phyloP scores from a whole-genome alignment of 75 land plant genomes.

The Sequoiadendron giganteum region DNA sequence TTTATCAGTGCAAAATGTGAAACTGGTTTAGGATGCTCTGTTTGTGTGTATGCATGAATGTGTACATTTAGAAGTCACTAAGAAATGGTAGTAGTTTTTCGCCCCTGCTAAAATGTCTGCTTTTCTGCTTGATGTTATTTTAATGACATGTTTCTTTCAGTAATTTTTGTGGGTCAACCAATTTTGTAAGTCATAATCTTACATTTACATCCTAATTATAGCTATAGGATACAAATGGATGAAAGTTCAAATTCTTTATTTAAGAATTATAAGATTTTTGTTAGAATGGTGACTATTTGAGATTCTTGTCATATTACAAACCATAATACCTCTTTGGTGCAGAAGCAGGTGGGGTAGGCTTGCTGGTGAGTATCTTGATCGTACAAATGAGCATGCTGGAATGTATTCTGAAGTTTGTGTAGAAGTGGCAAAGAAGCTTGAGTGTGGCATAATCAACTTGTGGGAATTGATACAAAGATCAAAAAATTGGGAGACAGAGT shows the following conservation, averaged over 20 bases:
- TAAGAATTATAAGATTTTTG: neutral
- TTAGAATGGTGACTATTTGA: neutral
- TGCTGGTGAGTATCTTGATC: constrained; percentile 28
- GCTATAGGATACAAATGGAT: neutral
- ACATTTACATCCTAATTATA: neutral
- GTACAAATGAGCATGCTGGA: constrained; percentile 37
- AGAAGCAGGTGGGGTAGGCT: constrained; percentile 25
- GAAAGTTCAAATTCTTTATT: neutral
- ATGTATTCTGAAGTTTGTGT: constrained; percentile 39
- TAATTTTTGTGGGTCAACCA: neutral
- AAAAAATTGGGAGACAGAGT: constrained; percentile 33
- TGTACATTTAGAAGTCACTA: neutral
- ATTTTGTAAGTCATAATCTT: neutral
- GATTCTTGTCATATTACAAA: neutral
- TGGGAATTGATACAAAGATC: constrained; percentile 27
- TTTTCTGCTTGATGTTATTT: neutral
- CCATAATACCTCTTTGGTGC: constrained; percentile 5
- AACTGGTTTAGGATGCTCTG: neutral
- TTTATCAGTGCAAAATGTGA: neutral
- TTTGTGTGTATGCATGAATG: too few species aligned
- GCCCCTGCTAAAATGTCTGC: neutral
- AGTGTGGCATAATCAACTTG: constrained; percentile 33
- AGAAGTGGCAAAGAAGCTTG: constrained; percentile 26
- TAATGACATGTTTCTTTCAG: neutral
- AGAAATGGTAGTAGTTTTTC: neutral